Evolutionary conservation across 495 filamentous ascomycete species (phyloP), one percentile per base, ranked within the genome.

Genomic region (Bombardia bombarda): DNA sequence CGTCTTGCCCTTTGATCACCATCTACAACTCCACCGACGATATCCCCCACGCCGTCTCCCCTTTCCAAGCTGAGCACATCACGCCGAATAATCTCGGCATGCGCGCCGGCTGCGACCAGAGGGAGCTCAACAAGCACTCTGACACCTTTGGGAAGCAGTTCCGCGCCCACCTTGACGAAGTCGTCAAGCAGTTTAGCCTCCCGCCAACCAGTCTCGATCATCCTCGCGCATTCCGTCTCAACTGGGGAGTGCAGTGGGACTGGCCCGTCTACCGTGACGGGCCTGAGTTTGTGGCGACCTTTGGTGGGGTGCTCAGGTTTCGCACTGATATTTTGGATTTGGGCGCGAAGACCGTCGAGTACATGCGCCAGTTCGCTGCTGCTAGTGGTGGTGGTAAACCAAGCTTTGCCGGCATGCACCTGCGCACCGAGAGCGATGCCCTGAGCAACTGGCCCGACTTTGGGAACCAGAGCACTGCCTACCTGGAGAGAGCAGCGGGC

Each of bases 161-260:
- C 33, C 44, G 51, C 7, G 45, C 34, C 6, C 58, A 53, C 46
- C 12, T 68, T 10, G 14, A 47, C 14, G 23, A 47, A 45, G 40
- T 48, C 3, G 41, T 54, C 33, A 46, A 44, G 30, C 38, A 63
- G 38, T 42, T 62, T 46, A 49, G 48, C 32, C 46, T 51, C 3
- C 44, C 43, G 3, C 44, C 52, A 8, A 55, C 62, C 2, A 60
- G 55, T 34, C 26, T 36, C 18, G 43, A 51, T 9, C 56, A 57
- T 33, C 65, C 65, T 7, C 57, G 61, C 9, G 43, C 61, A 12
- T 47, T 66, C 10, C 58, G 63, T 2, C 55, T 73, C 23, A 60
- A 50, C 36, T 73, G 70, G 69, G 68, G 68, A 5, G 67, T 63
- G 24, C 58, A 67, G 17, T 70, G 56, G 49, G 67, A 78, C 43